phyloP scores from a whole-genome alignment of 2,329 filamentous ascomycete species.

The Arachnomyces sp. region DNA sequence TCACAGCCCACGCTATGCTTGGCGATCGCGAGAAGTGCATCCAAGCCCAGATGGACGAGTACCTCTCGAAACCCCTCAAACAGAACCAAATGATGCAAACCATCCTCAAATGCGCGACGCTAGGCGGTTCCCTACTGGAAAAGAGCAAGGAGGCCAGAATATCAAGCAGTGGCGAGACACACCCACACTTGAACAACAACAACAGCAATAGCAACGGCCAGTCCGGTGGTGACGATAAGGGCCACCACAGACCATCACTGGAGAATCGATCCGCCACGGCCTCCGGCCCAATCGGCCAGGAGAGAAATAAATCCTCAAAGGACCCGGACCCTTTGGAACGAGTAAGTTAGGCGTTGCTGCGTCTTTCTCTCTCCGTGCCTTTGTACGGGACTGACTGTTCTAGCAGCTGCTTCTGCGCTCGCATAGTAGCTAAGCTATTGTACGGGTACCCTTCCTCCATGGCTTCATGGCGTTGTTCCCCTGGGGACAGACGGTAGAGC shows the following conservation, averaged over 20 bases:
- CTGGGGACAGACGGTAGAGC: neutral
- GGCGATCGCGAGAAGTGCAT: conserved; percentile 97
- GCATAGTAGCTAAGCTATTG: conserved; percentile 39
- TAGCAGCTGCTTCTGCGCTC: conserved; percentile 39
- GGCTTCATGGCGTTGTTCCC: conserved; percentile 3
- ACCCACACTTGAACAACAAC: conserved; percentile 6
- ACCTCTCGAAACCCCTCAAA: conserved; percentile 90
- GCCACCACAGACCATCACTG: conserved; percentile 46
- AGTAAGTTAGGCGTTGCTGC: conserved; percentile 33
- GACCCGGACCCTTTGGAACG: conserved; percentile 50
- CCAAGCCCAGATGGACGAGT: conserved; percentile 98
- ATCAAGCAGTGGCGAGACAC: conserved; percentile 28
- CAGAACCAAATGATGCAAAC: conserved; percentile 97
- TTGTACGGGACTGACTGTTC: neutral
- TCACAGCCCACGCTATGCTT: conserved; percentile 97
- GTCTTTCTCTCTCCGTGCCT: no score
- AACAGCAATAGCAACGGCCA: conserved; percentile 9
- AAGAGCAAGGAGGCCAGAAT: conserved; percentile 37
- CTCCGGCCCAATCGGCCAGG: conserved; percentile 41
- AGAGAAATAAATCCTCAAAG: conserved; percentile 22
- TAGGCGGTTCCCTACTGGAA: conserved; percentile 49
- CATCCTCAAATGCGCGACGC: conserved; percentile 90
- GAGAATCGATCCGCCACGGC: conserved; percentile 62
- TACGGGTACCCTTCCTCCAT: conserved; percentile 15
- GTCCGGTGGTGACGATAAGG: conserved; percentile 18